These are phyloP conservation scores for Dendrobium huoshanense DNA, from an alignment of 106 monocot genomes.

Conservation along the genomic window DNA sequence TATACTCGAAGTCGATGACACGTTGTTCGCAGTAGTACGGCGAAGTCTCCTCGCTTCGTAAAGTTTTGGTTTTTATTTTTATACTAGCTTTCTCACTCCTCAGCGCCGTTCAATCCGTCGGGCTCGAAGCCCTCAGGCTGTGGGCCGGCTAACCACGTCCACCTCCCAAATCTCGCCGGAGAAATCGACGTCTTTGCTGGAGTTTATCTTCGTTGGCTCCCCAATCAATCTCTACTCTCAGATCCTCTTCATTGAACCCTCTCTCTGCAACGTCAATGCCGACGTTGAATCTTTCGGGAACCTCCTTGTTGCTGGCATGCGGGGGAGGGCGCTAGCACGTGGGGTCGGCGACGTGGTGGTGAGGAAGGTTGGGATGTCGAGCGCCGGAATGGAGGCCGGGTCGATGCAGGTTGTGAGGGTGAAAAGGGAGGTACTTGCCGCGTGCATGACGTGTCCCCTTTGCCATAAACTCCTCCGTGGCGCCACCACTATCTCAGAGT, in stretches of 20 bases:
- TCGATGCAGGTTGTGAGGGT: conserved; percentile 7
- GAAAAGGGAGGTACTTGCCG: conserved; percentile 7
- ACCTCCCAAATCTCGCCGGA: not conserved
- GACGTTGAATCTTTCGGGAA: not conserved
- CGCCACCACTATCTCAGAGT: conserved; percentile 95
- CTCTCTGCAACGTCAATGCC: conserved; percentile 7
- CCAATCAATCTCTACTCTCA: not conserved
- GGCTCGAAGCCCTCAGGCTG: not conserved
- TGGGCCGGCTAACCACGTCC: not conserved
- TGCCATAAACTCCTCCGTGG: conserved; percentile 68
- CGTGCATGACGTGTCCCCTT: conserved; percentile 77
- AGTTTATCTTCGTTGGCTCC: not conserved
- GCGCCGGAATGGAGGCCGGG: not conserved
- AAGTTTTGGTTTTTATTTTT: not conserved
- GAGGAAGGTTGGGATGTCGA: not conserved
- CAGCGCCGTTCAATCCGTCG: not conserved
- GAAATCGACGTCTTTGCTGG: not conserved
- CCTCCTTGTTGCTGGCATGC: not conserved
- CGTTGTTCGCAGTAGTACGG: not conserved
- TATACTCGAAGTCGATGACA: not conserved
- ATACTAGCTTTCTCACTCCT: not conserved
- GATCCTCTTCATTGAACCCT: conserved; percentile 5
- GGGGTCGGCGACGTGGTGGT: conserved; percentile 1
- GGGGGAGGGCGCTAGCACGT: not conserved
- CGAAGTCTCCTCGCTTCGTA: not conserved